Percentiles rank a stretch among this genome's conserved stretches.
Conservation (phyloP, 495 filamentous ascomycete genomes). For the Hamigera avellanea region DNA sequence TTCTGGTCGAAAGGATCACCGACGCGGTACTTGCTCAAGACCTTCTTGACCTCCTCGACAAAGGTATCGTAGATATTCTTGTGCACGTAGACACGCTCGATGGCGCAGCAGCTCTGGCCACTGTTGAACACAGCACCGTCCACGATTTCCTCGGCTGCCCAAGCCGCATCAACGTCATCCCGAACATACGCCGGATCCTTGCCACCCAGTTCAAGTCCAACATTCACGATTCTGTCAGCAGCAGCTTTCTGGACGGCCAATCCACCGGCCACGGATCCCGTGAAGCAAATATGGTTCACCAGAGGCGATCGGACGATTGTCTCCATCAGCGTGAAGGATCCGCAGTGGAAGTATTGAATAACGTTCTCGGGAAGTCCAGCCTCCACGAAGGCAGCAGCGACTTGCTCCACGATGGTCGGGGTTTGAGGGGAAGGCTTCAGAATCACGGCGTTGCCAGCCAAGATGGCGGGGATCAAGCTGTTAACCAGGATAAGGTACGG, state of each 20-base stretch:
- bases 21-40: slow-evolving; percentile 75
- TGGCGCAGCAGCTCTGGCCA: slow-evolving; percentile 83
- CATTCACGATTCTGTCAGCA: slow-evolving; percentile 65
- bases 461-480: slow-evolving; percentile 74
- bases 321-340: slow-evolving; percentile 59
- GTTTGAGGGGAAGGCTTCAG: slow-evolving; percentile 92
- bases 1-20: slow-evolving; percentile 67
- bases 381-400: slow-evolving; percentile 59
- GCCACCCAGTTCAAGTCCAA: slow-evolving; percentile 81
- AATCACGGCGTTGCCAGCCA: slow-evolving; percentile 81
- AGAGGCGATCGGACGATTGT: slow-evolving; percentile 59
- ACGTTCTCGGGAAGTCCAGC: slow-evolving; percentile 72
- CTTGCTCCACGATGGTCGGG: slow-evolving; percentile 76
- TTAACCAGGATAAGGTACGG: slow-evolving; percentile 89
- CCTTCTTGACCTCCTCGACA: slow-evolving; percentile 62
- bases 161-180: slow-evolving; percentile 72
- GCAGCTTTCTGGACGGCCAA: slow-evolving; percentile 76
- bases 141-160: slow-evolving; percentile 87
- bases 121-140: slow-evolving; percentile 91
- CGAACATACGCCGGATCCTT: slow-evolving; percentile 90
- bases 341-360: slow-evolving; percentile 82
- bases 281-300: slow-evolving; percentile 74
- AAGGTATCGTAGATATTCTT: slow-evolving; percentile 70
- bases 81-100: slow-evolving; percentile 83
- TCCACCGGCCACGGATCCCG: slow-evolving; percentile 82